Evolutionary conservation across 2,329 filamentous ascomycete genomes (phyloP).

Genomic region (Diaporthe citri): DNA sequence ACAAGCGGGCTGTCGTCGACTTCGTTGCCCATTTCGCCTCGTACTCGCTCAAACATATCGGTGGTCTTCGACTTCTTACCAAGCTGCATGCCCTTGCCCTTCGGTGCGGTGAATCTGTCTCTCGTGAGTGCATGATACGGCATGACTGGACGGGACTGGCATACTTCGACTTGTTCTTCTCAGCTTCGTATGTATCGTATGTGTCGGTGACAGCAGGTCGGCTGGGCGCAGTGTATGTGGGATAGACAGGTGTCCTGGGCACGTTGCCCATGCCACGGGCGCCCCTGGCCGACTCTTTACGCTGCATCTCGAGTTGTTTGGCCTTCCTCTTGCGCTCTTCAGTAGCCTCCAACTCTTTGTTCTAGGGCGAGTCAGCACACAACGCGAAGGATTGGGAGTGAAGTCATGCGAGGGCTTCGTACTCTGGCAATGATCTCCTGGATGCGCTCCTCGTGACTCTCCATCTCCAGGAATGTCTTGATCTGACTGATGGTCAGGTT

Average conservation of each 20-base stretch:
- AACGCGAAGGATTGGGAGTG: neutral
- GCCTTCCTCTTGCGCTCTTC: slow-evolving; percentile 99
- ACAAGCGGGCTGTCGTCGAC: slow-evolving; percentile 83
- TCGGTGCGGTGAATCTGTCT: slow-evolving; percentile 71
- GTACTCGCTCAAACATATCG: slow-evolving; percentile 96
- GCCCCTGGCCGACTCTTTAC: slow-evolving; percentile 90
- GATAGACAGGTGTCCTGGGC: slow-evolving; percentile 85
- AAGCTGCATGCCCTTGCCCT: slow-evolving; percentile 98
- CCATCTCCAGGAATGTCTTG: slow-evolving; percentile 99
- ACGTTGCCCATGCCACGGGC: slow-evolving; percentile 67
- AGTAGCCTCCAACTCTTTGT: slow-evolving; percentile 98
- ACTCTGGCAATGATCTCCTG: slow-evolving; percentile 97
- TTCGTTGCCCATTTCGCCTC: slow-evolving; percentile 90
- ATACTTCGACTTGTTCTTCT: slow-evolving; percentile 95
- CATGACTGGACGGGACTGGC: slow-evolving; percentile 45
- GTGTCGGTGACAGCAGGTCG: slow-evolving; percentile 82
- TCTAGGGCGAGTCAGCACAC: slow-evolving; percentile 63
- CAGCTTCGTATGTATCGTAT: slow-evolving; percentile 94
- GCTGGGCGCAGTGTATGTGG: slow-evolving; percentile 86
- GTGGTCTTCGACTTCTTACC: slow-evolving; percentile 99
- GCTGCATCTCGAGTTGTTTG: slow-evolving; percentile 98
- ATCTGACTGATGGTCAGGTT: slow-evolving; percentile 97
- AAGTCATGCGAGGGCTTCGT: slow-evolving; percentile 49
- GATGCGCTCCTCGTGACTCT: slow-evolving; percentile 98
- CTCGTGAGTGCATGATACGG: slow-evolving; percentile 44